Conservation (phyloP, 306 rosid species). For the Prunus mongolica region DNA sequence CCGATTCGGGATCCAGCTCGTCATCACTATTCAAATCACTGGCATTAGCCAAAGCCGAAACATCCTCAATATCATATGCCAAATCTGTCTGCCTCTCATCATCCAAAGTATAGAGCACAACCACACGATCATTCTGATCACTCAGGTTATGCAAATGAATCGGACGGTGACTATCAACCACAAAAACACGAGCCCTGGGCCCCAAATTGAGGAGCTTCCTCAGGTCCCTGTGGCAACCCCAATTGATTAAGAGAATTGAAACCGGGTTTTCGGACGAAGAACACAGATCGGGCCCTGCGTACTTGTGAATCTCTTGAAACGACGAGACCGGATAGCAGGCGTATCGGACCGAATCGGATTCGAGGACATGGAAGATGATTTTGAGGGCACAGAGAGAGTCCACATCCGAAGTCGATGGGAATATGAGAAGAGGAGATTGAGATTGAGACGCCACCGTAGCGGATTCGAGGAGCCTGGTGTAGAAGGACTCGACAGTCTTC, state of each 20-base stretch:
- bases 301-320: slow-evolving; percentile 68
- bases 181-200: slow-evolving; percentile 51
- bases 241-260: slow-evolving; percentile 65
- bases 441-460: slow-evolving; percentile 45
- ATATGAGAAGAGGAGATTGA: slow-evolving; percentile 69
- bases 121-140: slow-evolving; percentile 59
- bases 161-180: slow-evolving; percentile 87
- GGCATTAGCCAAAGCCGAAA: slow-evolving; percentile 70
- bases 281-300: slow-evolving; percentile 35
- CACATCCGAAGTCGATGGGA: slow-evolving; percentile 88
- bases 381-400: slow-evolving; percentile 85
- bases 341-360: slow-evolving; percentile 73
- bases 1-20: slow-evolving; percentile 40
- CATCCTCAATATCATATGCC: slow-evolving; percentile 60
- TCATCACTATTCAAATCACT: slow-evolving; percentile 50
- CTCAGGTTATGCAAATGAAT: slow-evolving; percentile 82
- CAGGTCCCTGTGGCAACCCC: slow-evolving; percentile 85
- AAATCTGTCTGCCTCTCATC: slow-evolving; percentile 84
- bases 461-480: slow-evolving; percentile 55
- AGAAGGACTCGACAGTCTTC: slow-evolving; percentile 61
- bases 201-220: slow-evolving; percentile 43
- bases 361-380: slow-evolving; percentile 69
- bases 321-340: slow-evolving; percentile 86
- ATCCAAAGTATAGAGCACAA: slow-evolving; percentile 68
- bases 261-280: slow-evolving; percentile 34